Percentiles rank a stretch among this genome's conserved stretches.
Conservation (phyloP, 768 basidiomycete genomes). For the Phallus indusiatus region DNA sequence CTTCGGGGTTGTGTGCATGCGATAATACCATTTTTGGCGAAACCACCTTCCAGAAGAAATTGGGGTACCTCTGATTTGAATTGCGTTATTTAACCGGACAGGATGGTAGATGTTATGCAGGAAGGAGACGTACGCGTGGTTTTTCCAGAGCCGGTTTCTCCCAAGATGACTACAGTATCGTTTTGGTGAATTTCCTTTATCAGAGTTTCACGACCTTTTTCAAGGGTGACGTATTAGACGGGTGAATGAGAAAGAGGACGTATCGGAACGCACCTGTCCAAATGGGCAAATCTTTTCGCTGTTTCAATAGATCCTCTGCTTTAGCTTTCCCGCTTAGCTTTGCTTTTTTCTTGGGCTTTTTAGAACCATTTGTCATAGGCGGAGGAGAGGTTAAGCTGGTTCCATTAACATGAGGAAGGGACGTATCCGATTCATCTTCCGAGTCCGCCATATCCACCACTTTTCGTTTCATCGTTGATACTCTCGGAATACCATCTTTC, state of each 20-base stretch:
- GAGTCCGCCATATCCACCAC: conserved; percentile 20
- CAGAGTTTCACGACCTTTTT: conserved; percentile 63
- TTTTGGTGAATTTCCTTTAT: conserved; percentile 63
- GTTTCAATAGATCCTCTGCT: conserved; percentile 38
- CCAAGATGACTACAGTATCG: conserved; percentile 83
- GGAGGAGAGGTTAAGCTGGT: conserved; percentile 7
- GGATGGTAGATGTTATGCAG: not conserved
- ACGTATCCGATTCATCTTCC: conserved; percentile 20
- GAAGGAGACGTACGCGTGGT: conserved; percentile 73
- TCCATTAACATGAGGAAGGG: conserved; percentile 1
- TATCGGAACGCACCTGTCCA: conserved; percentile 48
- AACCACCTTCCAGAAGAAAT: conserved; percentile 78
- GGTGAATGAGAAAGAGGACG: not conserved
- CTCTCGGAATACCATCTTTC: too few species aligned
- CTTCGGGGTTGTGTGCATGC: conserved; percentile 92
- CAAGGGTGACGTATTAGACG: not conserved
- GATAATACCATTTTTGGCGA: conserved; percentile 64
- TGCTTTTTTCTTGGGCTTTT: conserved; percentile 10
- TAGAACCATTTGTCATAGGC: not conserved
- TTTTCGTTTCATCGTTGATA: conserved; percentile 13
- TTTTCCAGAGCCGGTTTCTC: conserved; percentile 97
- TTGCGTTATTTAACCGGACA: not conserved
- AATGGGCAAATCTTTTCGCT: conserved; percentile 67
- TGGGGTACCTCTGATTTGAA: conserved; percentile 82
- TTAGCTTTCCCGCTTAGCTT: conserved; percentile 3